Percentiles rank a stretch among this genome's conserved stretches.
Conservation (phyloP, 495 filamentous ascomycete genomes). For the Penicillium argentinense region DNA sequence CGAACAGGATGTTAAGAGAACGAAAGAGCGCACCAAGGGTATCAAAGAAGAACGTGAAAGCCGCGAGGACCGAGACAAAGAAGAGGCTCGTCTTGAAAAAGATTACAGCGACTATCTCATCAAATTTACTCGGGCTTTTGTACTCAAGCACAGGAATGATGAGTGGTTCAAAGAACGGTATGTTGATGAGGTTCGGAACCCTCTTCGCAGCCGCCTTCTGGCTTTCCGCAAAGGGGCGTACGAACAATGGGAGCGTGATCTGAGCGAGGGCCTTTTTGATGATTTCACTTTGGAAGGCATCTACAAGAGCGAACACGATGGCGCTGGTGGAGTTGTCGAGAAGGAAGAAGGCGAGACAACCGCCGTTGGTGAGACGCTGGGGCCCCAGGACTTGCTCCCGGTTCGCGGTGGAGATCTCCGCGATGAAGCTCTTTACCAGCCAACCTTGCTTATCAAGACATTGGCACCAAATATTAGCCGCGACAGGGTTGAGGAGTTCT, state of each 20-base stretch:
- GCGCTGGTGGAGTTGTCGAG: slow-evolving; percentile 80
- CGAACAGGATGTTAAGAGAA: slow-evolving; percentile 83
- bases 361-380: slow-evolving; percentile 85
- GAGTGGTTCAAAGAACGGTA: slow-evolving; percentile 99
- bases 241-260: slow-evolving; percentile 78
- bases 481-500: slow-evolving; percentile 88
- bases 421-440: slow-evolving; percentile 79
- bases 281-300: slow-evolving; percentile 95
- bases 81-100: slow-evolving; percentile 84
- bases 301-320: slow-evolving; percentile 90
- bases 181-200: slow-evolving; percentile 72
- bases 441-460: slow-evolving; percentile 95
- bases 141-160: slow-evolving; percentile 84
- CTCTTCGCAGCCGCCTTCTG: slow-evolving; percentile 65
- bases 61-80: slow-evolving; percentile 83
- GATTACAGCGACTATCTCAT: slow-evolving; percentile 93
- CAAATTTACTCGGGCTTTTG: slow-evolving; percentile 85
- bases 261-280: slow-evolving; percentile 82
- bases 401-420: slow-evolving; percentile 75
- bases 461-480: slow-evolving; percentile 95
- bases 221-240: slow-evolving; percentile 74
- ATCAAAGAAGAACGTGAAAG: slow-evolving; percentile 73
- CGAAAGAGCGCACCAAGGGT: slow-evolving; percentile 73
- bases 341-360: slow-evolving; percentile 94
- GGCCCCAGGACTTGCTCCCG: slow-evolving; percentile 85